Conservation (phyloP, 1,284 basidiomycete species). For the Testicularia cyperi region DNA sequence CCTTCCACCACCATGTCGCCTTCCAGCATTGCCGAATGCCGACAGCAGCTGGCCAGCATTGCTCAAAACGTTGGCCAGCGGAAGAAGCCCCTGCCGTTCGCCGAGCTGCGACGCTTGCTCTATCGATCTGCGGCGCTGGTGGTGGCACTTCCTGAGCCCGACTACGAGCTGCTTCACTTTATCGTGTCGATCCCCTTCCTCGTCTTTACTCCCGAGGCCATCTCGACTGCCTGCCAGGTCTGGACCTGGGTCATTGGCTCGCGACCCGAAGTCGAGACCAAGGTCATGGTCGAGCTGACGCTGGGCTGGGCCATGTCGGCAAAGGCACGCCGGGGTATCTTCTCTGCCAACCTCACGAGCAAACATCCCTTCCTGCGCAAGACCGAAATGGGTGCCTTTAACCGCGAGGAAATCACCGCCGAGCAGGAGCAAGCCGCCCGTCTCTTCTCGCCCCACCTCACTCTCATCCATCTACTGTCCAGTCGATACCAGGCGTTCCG, state of each 20-base stretch:
- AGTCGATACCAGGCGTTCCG: constrained; percentile 91
- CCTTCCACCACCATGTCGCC: constrained; percentile 66
- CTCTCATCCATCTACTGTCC: constrained; percentile 84
- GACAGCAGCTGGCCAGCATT: constrained; percentile 71
- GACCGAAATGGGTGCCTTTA: constrained; percentile 85
- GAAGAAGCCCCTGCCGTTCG: constrained; percentile 21
- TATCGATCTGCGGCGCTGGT: constrained; percentile 74
- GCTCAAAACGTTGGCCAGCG: constrained; percentile 63
- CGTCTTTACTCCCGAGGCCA: constrained; percentile 80
- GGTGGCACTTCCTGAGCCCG: constrained; percentile 63
- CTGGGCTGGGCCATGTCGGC: constrained; percentile 83
- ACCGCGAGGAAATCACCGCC: constrained; percentile 79
- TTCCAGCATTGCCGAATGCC: constrained; percentile 70
- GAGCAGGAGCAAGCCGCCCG: constrained; percentile 72
- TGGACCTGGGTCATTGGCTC: constrained; percentile 97
- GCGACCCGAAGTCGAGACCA: constrained; percentile 74
- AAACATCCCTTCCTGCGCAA: constrained; percentile 82
- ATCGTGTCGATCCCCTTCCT: constrained; percentile 86
- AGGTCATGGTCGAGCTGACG: constrained; percentile 79
- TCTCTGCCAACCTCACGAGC: constrained; percentile 65
- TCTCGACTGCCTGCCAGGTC: constrained; percentile 84
- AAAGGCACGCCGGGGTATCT: constrained; percentile 67
- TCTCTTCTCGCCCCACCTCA: constrained; percentile 72
- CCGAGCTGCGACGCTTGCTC: constrained; percentile 79
- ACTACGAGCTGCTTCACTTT: constrained; percentile 82